A percentile compares a stretch with the other conserved stretches of the same genome.
These are phyloP conservation scores for Pleurotus citrinopileatus DNA, from an alignment of 768 basidiomycete species.

Conservation along the genomic window DNA sequence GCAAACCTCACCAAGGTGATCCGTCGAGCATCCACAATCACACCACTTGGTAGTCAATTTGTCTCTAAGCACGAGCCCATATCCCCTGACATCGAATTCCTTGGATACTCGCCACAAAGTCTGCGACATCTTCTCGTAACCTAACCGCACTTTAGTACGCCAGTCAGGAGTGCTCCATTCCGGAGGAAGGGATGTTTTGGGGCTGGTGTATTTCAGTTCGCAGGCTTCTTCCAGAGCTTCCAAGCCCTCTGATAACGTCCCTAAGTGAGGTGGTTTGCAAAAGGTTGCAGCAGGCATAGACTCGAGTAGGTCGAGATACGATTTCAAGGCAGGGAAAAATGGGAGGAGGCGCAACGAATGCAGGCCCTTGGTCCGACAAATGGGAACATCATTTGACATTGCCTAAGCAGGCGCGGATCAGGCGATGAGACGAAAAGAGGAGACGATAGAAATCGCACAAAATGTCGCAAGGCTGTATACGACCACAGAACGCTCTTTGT, in stretches of 20 bases:
- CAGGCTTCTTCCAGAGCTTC: constrained; percentile 66
- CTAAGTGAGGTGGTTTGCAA: constrained; percentile 64
- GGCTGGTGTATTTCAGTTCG: constrained; percentile 47
- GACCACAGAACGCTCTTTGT: constrained; percentile 81
- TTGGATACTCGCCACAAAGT: constrained; percentile 68
- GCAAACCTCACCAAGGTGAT: constrained; percentile 75
- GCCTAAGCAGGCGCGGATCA: constrained; percentile 39
- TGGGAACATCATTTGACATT: constrained; percentile 63
- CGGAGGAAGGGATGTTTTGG: constrained; percentile 29
- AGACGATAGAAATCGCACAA: constrained; percentile 43
- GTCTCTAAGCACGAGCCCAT: constrained; percentile 65
- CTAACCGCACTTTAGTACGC: constrained; percentile 55
- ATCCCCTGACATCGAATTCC: constrained; percentile 73
- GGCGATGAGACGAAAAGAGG: constrained; percentile 13
- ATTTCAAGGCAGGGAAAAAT: constrained; percentile 53
- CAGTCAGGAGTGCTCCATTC: constrained; percentile 53
- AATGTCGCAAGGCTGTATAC: constrained; percentile 73
- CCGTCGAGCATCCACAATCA: constrained; percentile 78
- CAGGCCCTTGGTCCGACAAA: constrained; percentile 63
- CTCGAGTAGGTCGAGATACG: constrained; percentile 61
- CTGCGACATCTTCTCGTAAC: constrained; percentile 62
- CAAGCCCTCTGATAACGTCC: constrained; percentile 54
- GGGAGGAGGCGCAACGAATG: constrained; percentile 68
- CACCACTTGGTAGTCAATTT: constrained; percentile 78
- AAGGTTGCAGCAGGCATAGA: constrained; percentile 54